These are phyloP conservation scores for Buddleja alternifolia DNA, from an alignment of 257 asterid species.

Conservation along the genomic window DNA sequence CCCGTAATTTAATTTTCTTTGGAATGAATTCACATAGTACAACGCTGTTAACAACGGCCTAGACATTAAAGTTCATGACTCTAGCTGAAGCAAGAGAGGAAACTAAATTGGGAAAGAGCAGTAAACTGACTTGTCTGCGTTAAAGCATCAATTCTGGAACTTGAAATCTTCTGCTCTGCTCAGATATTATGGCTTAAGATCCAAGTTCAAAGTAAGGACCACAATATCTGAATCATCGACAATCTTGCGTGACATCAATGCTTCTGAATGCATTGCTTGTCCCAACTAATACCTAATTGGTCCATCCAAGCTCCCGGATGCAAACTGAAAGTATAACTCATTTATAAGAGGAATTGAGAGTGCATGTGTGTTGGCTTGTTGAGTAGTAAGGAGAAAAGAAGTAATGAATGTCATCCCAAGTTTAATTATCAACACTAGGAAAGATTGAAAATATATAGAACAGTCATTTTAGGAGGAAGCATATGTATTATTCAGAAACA, in stretches of 20 bases:
- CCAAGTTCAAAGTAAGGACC: neutral
- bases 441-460: neutral
- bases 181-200: neutral
- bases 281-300: conserved; percentile 72
- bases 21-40: conserved; percentile 4
- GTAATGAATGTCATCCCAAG: neutral
- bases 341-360: neutral
- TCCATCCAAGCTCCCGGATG: conserved; percentile 97
- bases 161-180: neutral
- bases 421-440: neutral
- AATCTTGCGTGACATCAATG: neutral
- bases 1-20: neutral
- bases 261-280: conserved; percentile 5
- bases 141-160: neutral
- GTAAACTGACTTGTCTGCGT: neutral
- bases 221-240: neutral
- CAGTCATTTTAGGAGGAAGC: neutral
- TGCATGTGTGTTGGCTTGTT: too few species aligned
- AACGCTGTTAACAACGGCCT: neutral
- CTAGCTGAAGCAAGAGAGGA: neutral
- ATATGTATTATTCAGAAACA: neutral
- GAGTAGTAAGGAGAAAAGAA: too few species aligned
- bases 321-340: conserved; percentile 61
- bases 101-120: neutral
- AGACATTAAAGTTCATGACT: neutral